Percentiles rank a stretch among this genome's conserved stretches.
These are phyloP conservation scores for Chloromonas sp. DNA, from an alignment of 163 green algal species.

Conservation along the genomic window DNA sequence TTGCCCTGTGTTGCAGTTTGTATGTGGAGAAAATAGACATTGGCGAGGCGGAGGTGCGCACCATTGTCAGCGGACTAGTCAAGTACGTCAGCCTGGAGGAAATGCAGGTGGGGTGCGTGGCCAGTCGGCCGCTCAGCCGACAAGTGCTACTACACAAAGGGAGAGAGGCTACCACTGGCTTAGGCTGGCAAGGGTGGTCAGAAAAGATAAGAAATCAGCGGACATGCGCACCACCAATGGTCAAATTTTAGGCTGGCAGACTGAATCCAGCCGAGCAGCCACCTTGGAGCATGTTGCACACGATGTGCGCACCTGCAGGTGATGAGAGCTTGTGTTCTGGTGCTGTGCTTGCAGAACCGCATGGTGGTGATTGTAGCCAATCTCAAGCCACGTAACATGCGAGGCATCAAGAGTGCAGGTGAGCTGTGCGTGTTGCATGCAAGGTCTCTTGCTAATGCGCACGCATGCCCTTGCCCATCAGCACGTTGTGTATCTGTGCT, in stretches of 20 bases:
- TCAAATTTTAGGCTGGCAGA: too few relatives aligned
- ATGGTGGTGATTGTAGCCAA: conserved; percentile 83
- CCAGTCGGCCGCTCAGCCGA: too few relatives aligned
- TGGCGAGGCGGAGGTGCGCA: conserved; percentile 66
- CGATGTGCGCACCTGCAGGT: too few relatives aligned
- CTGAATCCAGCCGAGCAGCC: too few relatives aligned
- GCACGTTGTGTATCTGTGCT: too few relatives aligned
- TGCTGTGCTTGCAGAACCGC: conserved; percentile 18
- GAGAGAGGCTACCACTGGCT: neutral
- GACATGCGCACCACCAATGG: neutral
- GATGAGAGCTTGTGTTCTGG: too few relatives aligned
- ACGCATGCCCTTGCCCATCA: too few relatives aligned
- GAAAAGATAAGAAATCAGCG: neutral
- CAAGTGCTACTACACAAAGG: neutral
- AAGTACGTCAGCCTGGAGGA: conserved; percentile 57
- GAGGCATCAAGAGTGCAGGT: conserved; percentile 60
- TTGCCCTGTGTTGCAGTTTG: conserved; percentile 1
- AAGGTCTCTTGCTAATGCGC: too few relatives aligned
- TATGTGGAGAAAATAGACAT: conserved; percentile 61
- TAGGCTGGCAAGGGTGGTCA: neutral
- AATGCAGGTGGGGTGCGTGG: conserved; percentile 32
- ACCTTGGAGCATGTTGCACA: too few relatives aligned
- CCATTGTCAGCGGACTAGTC: conserved; percentile 59
- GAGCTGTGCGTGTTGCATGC: neutral
- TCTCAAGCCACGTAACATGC: conserved; percentile 77